Conservation (phyloP, 1,139 yeast species). For the Suhomyces chickasaworum region DNA sequence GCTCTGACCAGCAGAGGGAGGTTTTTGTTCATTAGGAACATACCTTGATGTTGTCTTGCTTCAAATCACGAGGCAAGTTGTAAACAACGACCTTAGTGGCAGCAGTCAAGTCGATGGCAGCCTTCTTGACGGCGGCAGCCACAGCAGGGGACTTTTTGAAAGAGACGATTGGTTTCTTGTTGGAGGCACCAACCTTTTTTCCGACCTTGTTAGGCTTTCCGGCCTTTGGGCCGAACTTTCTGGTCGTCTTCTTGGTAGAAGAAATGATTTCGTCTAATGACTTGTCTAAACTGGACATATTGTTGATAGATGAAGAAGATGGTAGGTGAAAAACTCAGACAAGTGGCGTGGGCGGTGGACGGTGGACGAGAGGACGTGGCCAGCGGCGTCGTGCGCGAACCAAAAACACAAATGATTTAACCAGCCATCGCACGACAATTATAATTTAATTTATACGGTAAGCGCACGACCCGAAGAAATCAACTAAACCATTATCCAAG, state of each 20-base stretch:
- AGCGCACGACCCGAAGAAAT: no score
- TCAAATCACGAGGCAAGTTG: constrained; percentile 79
- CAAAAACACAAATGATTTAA: no score
- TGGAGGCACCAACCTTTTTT: constrained; percentile 31
- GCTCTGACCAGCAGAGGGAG: constrained; percentile 7
- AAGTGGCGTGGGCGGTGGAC: constrained; percentile 3
- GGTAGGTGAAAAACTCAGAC: background rate
- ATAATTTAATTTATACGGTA: no score
- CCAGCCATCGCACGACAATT: no score
- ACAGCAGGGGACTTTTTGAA: constrained; percentile 43
- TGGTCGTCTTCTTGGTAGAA: constrained; percentile 47
- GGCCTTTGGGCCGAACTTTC: constrained; percentile 18
- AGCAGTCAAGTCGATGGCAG: constrained; percentile 50
- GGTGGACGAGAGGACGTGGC: background rate
- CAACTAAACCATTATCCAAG: no score
- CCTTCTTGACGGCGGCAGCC: constrained; percentile 27
- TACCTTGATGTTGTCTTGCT: constrained; percentile 79
- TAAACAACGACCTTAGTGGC: constrained; percentile 77
- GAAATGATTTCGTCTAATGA: constrained; percentile 95
- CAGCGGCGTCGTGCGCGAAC: background rate
- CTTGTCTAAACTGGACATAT: constrained; percentile 72
- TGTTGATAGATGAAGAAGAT: constrained; percentile 5
- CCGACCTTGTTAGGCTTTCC: constrained; percentile 41
- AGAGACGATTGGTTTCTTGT: constrained; percentile 39
- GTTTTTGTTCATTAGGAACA: constrained; percentile 39